Evolutionary conservation across 2,329 filamentous ascomycete species (phyloP), one percentile per base, ranked within the genome.

Genomic region (Corinectria fuckeliana): DNA sequence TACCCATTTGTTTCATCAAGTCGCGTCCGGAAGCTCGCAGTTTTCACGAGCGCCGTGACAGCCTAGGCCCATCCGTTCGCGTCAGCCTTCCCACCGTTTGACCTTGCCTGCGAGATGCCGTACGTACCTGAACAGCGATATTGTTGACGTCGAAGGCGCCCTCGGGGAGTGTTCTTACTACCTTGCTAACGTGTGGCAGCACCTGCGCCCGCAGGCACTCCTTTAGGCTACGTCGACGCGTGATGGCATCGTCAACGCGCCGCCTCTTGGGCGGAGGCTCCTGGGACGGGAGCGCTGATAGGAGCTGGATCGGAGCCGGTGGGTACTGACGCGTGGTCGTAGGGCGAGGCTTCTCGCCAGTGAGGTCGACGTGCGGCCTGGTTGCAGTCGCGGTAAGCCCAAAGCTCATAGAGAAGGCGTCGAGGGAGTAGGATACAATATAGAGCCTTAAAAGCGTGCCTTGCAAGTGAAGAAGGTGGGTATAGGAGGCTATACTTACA

Each of bases 241-340:
- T 38, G 44, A 47, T 38, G 42, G 53, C 63, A 21, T 66, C 34
- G 5, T 66, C 65, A 3, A 75, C 66, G 51, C 75, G 72, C 53
- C 70, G 68, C 34, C 69, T 67, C 63, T 77, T 77, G 6, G 59
- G 51, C 6, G 71, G 70, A 47, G 75, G 72, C 50, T 70, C 71
- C 18, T 69, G 59, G 11, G 51, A 59, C 13, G 57, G 49, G 10
- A 56, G n/a, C n/a, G n/a, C 13, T 0, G 56, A 60, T 13, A 63
- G 38, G 1, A 64, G 30, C n/a, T 50, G 32, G 13, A 67, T 34
- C 9, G 64, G 52, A 6, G 54, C 61, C 25, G 54, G 47, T 9
- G 58, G 58, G 39, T 28, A 30, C 11, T 39, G 9, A 9, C 49
- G 51, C 16, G 61, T 58, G 3, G 64, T 21, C 7, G 28, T 5